A percentile compares a stretch with the other conserved stretches of the same genome.
phyloP scores from a whole-genome alignment of 306 rosid genomes.

The Cicer arietinum region DNA sequence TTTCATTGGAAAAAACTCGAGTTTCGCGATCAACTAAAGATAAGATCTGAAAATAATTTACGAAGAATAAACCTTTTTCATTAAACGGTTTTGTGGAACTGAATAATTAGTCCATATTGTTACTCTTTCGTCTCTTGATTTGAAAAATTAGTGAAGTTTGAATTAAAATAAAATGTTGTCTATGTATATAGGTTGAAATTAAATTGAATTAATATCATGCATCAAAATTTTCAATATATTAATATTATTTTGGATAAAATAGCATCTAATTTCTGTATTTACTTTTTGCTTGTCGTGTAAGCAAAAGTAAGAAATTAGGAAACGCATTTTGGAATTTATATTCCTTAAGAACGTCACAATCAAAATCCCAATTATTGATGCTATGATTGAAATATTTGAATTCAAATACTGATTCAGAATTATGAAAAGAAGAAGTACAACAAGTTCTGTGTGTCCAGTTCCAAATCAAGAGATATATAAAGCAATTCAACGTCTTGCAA shows the following conservation, averaged over 20 bases:
- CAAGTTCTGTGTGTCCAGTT: slow-evolving; percentile 11
- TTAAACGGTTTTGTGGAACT: not conserved
- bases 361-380: slow-evolving; percentile 1
- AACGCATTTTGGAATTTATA: not conserved
- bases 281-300: not conserved
- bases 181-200: not conserved
- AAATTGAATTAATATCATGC: no score
- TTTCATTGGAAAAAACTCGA: not conserved
- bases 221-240: no score
- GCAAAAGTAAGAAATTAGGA: not conserved
- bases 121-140: no score
- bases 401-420: slow-evolving; percentile 8
- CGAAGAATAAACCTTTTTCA: not conserved
- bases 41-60: not conserved
- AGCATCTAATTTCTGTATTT: not conserved
- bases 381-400: slow-evolving; percentile 12
- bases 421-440: not conserved
- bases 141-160: not conserved
- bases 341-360: not conserved
- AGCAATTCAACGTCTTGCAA: slow-evolving; percentile 1
- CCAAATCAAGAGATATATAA: not conserved
- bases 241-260: not conserved
- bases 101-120: not conserved
- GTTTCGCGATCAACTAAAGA: not conserved
- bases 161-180: not conserved